Conservation (phyloP, 192 early-diverging fungal species). For the Spizellomyces sp. region DNA sequence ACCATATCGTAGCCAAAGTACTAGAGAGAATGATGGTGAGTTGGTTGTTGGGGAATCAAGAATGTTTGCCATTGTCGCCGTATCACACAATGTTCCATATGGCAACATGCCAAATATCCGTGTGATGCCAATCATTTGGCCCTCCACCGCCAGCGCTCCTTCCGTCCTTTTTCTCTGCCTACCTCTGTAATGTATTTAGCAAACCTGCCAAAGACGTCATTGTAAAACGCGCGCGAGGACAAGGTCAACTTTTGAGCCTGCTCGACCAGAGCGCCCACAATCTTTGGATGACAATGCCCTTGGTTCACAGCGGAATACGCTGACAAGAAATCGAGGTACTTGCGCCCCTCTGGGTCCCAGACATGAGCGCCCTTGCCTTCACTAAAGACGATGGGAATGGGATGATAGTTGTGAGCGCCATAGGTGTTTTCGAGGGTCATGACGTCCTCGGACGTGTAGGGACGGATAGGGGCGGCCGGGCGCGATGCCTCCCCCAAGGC, state of each 20-base stretch:
- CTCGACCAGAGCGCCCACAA: conserved; percentile 84
- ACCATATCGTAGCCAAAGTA: conserved; percentile 99
- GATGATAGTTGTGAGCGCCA: conserved; percentile 99
- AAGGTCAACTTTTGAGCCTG: conserved; percentile 86
- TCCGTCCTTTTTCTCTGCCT: no score
- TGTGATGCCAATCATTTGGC: no score
- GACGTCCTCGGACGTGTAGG: conserved; percentile 25
- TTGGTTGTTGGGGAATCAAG: not conserved
- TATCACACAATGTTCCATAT: no score
- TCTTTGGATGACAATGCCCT: conserved; percentile 94
- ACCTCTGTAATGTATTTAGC: conserved; percentile 88
- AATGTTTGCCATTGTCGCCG: no score
- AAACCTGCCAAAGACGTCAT: conserved; percentile 87
- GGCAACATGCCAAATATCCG: no score
- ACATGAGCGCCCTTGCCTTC: conserved; percentile 87
- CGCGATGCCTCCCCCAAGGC: conserved; percentile 33
- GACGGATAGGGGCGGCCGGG: conserved; percentile 15
- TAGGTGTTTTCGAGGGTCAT: conserved; percentile 77
- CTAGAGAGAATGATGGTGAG: conserved; percentile 18
- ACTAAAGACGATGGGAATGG: conserved; percentile 90
- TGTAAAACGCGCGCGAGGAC: conserved; percentile 96
- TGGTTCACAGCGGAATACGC: conserved; percentile 88
- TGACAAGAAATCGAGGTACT: conserved; percentile 88
- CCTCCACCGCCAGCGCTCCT: no score
- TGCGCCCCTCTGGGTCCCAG: conserved; percentile 88